A percentile compares a stretch with the other conserved stretches of the same genome.
Evolutionary conservation across 2,329 filamentous ascomycete species (phyloP).

Genomic region (Talaromyces sp.): DNA sequence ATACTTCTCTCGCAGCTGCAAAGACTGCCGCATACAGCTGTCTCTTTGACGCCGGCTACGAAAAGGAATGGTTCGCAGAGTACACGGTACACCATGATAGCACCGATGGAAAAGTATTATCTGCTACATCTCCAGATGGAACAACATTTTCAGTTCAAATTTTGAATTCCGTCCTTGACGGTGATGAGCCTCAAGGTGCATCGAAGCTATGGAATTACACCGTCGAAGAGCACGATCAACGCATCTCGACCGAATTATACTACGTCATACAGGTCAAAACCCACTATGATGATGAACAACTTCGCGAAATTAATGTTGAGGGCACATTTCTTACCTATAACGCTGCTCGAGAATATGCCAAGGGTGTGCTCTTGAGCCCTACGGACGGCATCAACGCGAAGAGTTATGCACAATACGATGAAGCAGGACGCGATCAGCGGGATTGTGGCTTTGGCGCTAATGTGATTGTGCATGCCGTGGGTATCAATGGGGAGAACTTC

Average conservation of each 20-base stretch:
- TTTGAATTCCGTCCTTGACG: constrained; percentile 17
- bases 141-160: constrained; percentile 27
- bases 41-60: constrained; percentile 23
- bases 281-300: constrained; percentile 23
- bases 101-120: constrained; percentile 23
- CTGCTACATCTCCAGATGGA: constrained; percentile 24
- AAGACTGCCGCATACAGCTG: constrained; percentile 10
- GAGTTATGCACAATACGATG: constrained; percentile 27
- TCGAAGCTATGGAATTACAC: constrained; percentile 10
- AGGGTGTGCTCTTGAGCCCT: constrained; percentile 20
- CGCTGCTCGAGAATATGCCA: constrained; percentile 25
- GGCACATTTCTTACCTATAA: constrained; percentile 25
- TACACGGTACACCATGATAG: constrained; percentile 23
- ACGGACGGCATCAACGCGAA: constrained; percentile 24
- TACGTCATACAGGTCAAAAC: constrained; percentile 28
- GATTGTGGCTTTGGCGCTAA: constrained; percentile 32
- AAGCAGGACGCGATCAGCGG: constrained; percentile 23
- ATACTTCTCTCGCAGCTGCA: constrained; percentile 9
- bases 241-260: constrained; percentile 25
- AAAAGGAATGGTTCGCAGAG: constrained; percentile 27
- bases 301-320: constrained; percentile 24
- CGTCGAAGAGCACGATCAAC: constrained; percentile 21
- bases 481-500: constrained; percentile 26
- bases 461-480: constrained; percentile 30
- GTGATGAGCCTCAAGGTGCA: not conserved